Evolutionary conservation across 176 grass and related monocot species (phyloP).

Genomic region (Aegilops umbellulata): DNA sequence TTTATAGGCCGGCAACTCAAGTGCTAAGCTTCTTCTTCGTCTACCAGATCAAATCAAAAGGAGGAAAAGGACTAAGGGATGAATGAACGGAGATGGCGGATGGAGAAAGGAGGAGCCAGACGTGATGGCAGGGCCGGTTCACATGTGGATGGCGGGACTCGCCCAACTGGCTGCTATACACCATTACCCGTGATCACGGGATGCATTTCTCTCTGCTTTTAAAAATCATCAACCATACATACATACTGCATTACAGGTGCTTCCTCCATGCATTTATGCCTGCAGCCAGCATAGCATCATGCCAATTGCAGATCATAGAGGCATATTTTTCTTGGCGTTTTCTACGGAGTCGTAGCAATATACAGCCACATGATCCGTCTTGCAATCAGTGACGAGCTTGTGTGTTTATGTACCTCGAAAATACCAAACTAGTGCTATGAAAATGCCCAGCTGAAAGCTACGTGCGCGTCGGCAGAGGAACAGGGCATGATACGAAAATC

Average conservation of each 20-base stretch:
- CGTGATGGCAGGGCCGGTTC: background rate
- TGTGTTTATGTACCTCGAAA: background rate
- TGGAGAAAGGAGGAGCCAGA: no score
- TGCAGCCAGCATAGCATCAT: background rate
- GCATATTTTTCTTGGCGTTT: background rate
- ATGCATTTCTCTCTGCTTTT: background rate
- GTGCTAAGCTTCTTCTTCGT: no score
- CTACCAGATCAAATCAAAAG: no score
- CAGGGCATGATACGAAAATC: no score
- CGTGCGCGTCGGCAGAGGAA: no score
- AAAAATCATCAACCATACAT: background rate
- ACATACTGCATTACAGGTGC: background rate
- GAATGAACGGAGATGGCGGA: no score
- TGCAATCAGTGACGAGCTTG: background rate
- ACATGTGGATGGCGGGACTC: background rate
- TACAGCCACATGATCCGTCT: background rate
- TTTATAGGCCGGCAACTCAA: no score
- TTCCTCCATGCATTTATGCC: background rate
- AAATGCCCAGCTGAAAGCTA: no score
- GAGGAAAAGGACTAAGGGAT: no score
- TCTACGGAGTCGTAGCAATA: background rate
- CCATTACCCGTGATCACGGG: background rate
- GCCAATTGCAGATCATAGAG: background rate
- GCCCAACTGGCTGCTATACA: background rate
- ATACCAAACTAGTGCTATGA: background rate